Evolutionary conservation across 139 green algal species (phyloP), one percentile per base, ranked within the genome.

Genomic region (Chlamydomonas sphaeroides): DNA sequence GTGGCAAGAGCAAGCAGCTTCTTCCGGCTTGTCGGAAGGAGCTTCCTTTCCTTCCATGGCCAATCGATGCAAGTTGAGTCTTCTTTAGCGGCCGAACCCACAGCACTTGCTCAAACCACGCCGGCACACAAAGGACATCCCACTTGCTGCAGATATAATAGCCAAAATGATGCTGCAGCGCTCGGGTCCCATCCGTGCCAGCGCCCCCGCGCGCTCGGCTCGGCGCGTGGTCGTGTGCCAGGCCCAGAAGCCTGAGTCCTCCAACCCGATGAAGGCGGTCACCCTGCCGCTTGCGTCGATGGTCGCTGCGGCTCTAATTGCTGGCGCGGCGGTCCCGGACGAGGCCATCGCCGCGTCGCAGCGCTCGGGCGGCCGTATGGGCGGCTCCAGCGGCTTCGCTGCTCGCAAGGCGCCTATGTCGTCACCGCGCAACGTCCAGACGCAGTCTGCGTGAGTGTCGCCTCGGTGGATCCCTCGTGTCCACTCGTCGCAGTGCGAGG

Each of bases 291-390:
- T 88, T 36, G 74, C 84, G 32, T 79, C 67, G 33, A 80, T 85
- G 76, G 68, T 88, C 1, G 71, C 85, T 35, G 78, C 85, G 14
- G 85, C 85, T 1, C 71, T 88, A 5, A 73, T 88, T n/a, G 57
- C 71, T 42, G 61, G 85, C n/a, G 71, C 79, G 11, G 59, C 75
- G 18, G 48, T 84, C 23, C 85, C 85, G 3, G 85, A 86, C n/a
- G 71, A 89, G 18, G 85, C 85, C 10, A 30, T 86, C 39, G 85
- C 85, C 33, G 78, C 85, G 10, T 72, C 61, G 7, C 21, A 25
- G 20, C 71, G 78, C 20, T 85, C 84, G 25, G 65, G 57, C 38
- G 85, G 85, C 41, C 78, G 85, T 11, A 66, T 84, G 23, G 85
- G 85, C 57, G 85, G 85, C 66, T 80, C 53, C 35, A 78, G 62